Base-by-base conservation (phyloP, 805 yeast genomes). In the Candida silvicultrix region DNA sequence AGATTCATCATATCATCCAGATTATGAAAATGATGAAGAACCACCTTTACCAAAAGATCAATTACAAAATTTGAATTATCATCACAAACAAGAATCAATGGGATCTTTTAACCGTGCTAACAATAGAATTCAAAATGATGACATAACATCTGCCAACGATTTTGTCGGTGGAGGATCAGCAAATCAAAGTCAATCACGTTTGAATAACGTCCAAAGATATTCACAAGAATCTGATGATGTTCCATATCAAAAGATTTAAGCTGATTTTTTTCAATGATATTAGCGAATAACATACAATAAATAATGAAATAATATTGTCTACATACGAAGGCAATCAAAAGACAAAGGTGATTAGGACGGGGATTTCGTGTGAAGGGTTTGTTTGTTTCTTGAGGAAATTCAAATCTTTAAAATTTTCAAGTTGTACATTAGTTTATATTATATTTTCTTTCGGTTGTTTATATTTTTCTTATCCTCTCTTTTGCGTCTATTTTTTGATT, bases 91-190 rank as follows among this genome's bases (percentile, higher is more conserved):
- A 15, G 50, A 41, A 5, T 55, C 60, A 9, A 21, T 55, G 16
- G 49, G 53, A 1, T 54, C 61, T 9, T 56, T 57, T 44, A 40
- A 49, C 25, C 43, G 51, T 34, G 46, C 50, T 10, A 44, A 41
- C 16, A 42, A 46, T 9, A 47, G 45, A 38, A n/a, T 47, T 14
- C 23, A 43, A 19, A 39, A 37, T 15, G 46, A 43, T 15, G 47
- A 43, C 11, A 44, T 44, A 16, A 50, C 58, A n/a, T 43, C 52
- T 11, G 51, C 55, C 3, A 54, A 47, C 44, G 63, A 59, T 45
- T 55, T 59, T 41, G 49, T 56, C 25, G 9, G 25, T 19, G 46
- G 45, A 2, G 49, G 50, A 15, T 35, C 38, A 18, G 3, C 5
- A 4, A 18, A 19, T 18, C 22, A 16, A 8, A 9, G 12, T 15